Evolutionary conservation across 2,329 filamentous ascomycete species (phyloP), one percentile per base, ranked within the genome.

Genomic region (Epichloe typhina): DNA sequence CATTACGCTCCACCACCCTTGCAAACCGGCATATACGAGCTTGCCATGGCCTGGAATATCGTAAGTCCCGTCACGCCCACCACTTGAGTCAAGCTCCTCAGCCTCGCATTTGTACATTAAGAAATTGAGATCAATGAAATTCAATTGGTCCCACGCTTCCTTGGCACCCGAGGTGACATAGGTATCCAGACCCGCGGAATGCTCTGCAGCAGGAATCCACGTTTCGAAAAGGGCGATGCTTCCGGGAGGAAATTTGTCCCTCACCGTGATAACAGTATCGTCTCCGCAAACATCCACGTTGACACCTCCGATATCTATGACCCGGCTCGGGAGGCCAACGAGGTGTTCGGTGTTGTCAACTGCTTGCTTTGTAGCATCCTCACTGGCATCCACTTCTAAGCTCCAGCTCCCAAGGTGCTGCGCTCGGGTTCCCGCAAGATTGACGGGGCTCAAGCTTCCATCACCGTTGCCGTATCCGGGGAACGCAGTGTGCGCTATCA

Each of bases 1-100:
- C 41, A 98, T 71, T 1, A 95, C 73, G 64, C 89, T 96, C 89
- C 91, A 95, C 91, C 93, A 98, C 38, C 94, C 94, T 66, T 98
- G 93, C n/a, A 98, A 75, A 54, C 93, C 93, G 53, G 91, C 91
- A 66, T 97, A 98, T 2, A 96, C 87, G 41, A 96, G 76, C 53
- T 85, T 82, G 2, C 90, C 91, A 62, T 89, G 74, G 1, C 83
- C 83, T 1, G 93, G 93, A 56, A 98, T 84, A 49, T 83, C 79
- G 68, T 97, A 98, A 8, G 83, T 83, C n/a, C 93, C 91, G 63
- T 96, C 88, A 53, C 79, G 76, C 4, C 88, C 88, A 48, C 76
- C 77, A 56, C 86, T 95, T 6, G 79, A 80, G 58, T 93, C 88
- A 46, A 80, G 79, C 66, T 82, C 94, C 66, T 98, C 93, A 3